Conservation (phyloP, 2,329 filamentous ascomycete genomes). For the Diaporthe nobilis region DNA sequence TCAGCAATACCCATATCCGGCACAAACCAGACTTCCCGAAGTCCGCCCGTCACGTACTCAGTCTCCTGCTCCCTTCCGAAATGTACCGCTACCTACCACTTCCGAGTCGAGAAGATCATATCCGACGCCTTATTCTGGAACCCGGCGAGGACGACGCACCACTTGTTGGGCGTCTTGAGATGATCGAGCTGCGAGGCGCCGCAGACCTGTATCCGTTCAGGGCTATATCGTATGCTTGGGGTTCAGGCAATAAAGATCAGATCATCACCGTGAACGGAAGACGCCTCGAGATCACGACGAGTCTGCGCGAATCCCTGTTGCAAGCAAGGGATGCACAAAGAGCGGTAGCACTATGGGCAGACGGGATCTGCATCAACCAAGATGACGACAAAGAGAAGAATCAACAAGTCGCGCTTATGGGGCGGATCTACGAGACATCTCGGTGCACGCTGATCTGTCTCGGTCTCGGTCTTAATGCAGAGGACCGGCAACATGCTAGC, state of each 20-base stretch:
- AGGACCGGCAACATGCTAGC: background rate
- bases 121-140: background rate
- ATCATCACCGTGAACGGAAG: background rate
- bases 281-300: constrained; percentile 4
- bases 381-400: constrained; percentile 1
- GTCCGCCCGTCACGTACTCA: background rate
- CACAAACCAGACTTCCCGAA: background rate
- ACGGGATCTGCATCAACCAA: constrained; percentile 19
- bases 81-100: background rate
- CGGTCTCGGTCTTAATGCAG: background rate
- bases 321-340: background rate
- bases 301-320: background rate
- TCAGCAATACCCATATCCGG: background rate
- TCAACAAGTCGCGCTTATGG: constrained; percentile 10
- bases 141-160: background rate
- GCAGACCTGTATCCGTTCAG: background rate
- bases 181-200: background rate
- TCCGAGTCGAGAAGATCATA: background rate
- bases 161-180: background rate
- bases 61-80: background rate
- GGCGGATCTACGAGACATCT: constrained; percentile 1
- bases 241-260: background rate
- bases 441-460: background rate
- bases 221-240: constrained; percentile 26
- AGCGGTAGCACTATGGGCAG: background rate